Evolutionary conservation across 306 rosid species (phyloP), one percentile per base, ranked within the genome.

Genomic region (Cucumis melo): DNA sequence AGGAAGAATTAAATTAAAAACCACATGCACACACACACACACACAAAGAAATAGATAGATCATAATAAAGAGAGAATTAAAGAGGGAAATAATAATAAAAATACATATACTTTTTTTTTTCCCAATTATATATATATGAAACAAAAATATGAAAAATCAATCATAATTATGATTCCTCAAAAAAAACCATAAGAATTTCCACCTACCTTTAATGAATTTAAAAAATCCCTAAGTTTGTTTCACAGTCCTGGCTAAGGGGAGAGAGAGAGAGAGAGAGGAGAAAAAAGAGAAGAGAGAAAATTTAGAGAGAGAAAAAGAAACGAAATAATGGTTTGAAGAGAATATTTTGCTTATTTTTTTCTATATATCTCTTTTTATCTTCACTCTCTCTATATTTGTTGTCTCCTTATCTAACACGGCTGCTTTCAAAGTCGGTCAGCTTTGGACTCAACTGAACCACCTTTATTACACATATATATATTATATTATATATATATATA

Each of bases 391-490:
- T 79, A 16, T 27, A 77, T 67, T 76, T 83, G 61, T 38, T 73
- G 82, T 81, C 86, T 80, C 82, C 87, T 86, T 86, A 91, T 91
- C 93, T 80, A 79, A 87, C 88, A 83, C 86, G 93, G 92, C 89
- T 87, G 90, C 87, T 82, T 79, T 86, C 78, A 81, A 80, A 79
- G 90, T 89, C 88, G 86, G 88, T 87, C 87, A 89, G 87, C 89
- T 87, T 85, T 89, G 86, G 96, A 87, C 88, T 86, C 79, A 74
- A 83, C 84, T 81, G 93, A 92, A 91, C 86, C 86, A 81, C 86
- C 48, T 39, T 86, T 58, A 4, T 12, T 48, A 32, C 2, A 32
- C 2, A 32, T 32, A 32, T 32, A 32, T 32, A 2, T 32, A 32
- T 50, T n/a, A n/a, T n/a, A n/a, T 0, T 50, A 50, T 50, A 27